phyloP scores from a whole-genome alignment of 2,329 filamentous ascomycete genomes.

The Aureobasidium sp. region DNA sequence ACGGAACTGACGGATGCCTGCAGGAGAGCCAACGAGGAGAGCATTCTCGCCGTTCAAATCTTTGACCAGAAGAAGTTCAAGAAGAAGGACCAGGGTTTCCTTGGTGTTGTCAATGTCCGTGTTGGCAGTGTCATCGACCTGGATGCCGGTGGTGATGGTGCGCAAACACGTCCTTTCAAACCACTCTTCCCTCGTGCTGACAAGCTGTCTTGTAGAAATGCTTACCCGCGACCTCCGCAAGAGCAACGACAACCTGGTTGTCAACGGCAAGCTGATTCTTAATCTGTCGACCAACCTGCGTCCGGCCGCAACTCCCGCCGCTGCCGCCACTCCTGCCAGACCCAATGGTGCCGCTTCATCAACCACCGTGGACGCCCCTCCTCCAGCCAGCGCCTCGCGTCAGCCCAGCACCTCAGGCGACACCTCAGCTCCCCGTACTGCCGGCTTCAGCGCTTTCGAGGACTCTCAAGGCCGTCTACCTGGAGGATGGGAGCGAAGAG shows the following conservation, averaged over 20 bases:
- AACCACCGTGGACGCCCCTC: slow-evolving; percentile 15
- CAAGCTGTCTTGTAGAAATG: slow-evolving; percentile 57
- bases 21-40: slow-evolving; percentile 87
- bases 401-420: slow-evolving; percentile 13
- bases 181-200: not conserved
- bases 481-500: slow-evolving; percentile 88
- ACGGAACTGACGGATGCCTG: slow-evolving; percentile 8
- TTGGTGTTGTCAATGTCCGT: slow-evolving; percentile 94
- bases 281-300: slow-evolving; percentile 88
- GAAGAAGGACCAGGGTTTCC: slow-evolving; percentile 99
- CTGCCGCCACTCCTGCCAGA: slow-evolving; percentile 21
- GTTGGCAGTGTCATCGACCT: slow-evolving; percentile 92
- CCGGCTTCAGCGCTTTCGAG: slow-evolving; percentile 78
- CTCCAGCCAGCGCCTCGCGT: slow-evolving; percentile 26
- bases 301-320: slow-evolving; percentile 47
- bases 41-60: slow-evolving; percentile 94
- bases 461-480: slow-evolving; percentile 87
- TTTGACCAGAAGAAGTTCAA: slow-evolving; percentile 99
- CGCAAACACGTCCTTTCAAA: slow-evolving; percentile 22
- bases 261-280: slow-evolving; percentile 94
- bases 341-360: slow-evolving; percentile 18
- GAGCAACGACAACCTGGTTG: slow-evolving; percentile 94
- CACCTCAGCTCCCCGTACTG: slow-evolving; percentile 27
- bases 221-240: slow-evolving; percentile 95
- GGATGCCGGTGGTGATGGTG: slow-evolving; percentile 83